Evolutionary conservation across 116 monocot genomes (phyloP).

Genomic region (Papilionanthe hybrid): DNA sequence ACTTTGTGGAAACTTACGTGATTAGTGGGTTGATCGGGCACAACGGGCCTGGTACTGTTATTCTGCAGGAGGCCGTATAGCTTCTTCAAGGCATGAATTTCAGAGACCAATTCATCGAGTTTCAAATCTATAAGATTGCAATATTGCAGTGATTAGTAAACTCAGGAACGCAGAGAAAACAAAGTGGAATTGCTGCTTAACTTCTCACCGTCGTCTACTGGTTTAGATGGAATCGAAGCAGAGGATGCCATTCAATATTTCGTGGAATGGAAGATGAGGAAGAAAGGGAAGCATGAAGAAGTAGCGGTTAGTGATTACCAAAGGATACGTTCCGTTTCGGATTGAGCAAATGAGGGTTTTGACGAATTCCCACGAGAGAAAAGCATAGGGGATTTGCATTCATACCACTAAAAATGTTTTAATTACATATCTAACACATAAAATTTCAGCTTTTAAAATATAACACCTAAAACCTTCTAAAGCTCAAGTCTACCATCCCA

Average conservation of each 20-base stretch:
- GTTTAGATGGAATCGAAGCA: background rate
- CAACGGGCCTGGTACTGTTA: background rate
- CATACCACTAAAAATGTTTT: no score
- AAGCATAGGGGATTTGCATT: no score
- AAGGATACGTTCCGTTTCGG: no score
- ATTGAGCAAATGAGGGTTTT: no score
- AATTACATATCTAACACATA: no score
- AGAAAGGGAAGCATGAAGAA: no score
- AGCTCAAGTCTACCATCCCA: no score
- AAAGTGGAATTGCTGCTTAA: background rate
- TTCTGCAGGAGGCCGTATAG: slow-evolving; percentile 6
- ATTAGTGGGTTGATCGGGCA: background rate
- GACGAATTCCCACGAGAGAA: no score
- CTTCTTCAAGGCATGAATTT: slow-evolving; percentile 7
- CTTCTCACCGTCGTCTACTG: background rate
- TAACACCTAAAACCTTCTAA: no score
- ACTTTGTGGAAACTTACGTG: background rate
- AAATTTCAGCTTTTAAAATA: no score
- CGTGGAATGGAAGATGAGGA: no score
- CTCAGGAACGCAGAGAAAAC: background rate
- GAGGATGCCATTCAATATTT: background rate
- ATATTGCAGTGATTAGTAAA: background rate
- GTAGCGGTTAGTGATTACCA: no score
- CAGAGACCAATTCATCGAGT: background rate
- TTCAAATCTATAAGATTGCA: background rate